Percentiles rank a stretch among this genome's conserved stretches.
phyloP scores from a whole-genome alignment of 805 yeast species.

The Ogataea trehaloabstinens region DNA sequence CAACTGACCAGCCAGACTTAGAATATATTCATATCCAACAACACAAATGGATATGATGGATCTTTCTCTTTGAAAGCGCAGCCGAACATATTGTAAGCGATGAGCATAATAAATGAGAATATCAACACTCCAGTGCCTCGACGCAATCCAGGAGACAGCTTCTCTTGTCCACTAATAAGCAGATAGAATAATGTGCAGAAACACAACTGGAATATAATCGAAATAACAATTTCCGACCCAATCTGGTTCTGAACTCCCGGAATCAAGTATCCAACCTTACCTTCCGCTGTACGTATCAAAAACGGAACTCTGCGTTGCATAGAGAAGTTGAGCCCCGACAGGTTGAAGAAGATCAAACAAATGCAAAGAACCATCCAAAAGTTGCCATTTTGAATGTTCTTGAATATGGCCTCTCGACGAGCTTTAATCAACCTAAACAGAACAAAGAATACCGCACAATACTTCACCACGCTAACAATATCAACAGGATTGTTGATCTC shows the following conservation, averaged over 20 bases:
- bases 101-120: slow-evolving; percentile 33
- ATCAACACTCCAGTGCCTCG: slow-evolving; percentile 19
- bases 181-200: slow-evolving; percentile 42
- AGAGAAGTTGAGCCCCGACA: slow-evolving; percentile 66
- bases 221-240: slow-evolving; percentile 62
- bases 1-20: slow-evolving; percentile 27
- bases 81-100: slow-evolving; percentile 40
- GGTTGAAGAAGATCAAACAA: slow-evolving; percentile 39
- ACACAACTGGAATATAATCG: slow-evolving; percentile 47
- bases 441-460: slow-evolving; percentile 45
- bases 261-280: slow-evolving; percentile 47
- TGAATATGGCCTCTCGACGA: slow-evolving; percentile 39
- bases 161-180: slow-evolving; percentile 31
- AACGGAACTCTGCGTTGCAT: slow-evolving; percentile 62
- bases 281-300: slow-evolving; percentile 49
- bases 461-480: slow-evolving; percentile 38
- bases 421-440: slow-evolving; percentile 45
- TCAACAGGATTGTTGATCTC: slow-evolving; percentile 44
- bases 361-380: slow-evolving; percentile 34
- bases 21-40: slow-evolving; percentile 18
- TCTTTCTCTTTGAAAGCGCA: slow-evolving; percentile 47
- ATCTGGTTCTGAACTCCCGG: slow-evolving; percentile 70
- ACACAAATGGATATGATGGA: slow-evolving; percentile 46
- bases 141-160: slow-evolving; percentile 4
- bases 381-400: slow-evolving; percentile 15